Evolutionary conservation across 306 rosid species (phyloP), one percentile per base, ranked within the genome.

Genomic region (Castanopsis chinensis): DNA sequence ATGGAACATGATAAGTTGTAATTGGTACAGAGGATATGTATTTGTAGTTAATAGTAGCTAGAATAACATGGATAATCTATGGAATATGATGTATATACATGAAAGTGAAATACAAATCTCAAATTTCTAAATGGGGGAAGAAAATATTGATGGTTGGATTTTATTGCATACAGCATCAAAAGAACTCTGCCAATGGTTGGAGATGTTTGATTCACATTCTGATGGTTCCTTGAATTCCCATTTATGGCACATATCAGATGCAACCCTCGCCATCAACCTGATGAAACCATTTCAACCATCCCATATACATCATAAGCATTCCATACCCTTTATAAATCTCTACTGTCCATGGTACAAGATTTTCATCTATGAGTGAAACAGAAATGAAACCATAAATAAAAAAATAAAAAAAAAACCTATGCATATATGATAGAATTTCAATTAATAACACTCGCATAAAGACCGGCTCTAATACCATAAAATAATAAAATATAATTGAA

Each of bases 241-340:
- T 86, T 96, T 96, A 86, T 96, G 99, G 77, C 99, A 96, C 92
- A 93, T 93, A 93, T 96, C 99, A 80, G 99, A 96, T 76, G 99
- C 99, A 84, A 96, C 99, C 83, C 93, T 96, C 71, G 98, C 99
- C 99, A 96, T 96, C 86, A 96, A 87, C 96, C 99, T 93, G 88
- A 73, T 71, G 63, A 59, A 75, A 71, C 45, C 45, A 76, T 33
- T 18, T 23, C 78, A 79, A 30, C 87, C 79, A 86, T 88, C 75
- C 74, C 74, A 57, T 17, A 19, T 13, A 52, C 32, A 15, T 51
- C 4, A 43, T 4, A 13, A 45, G 3, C 49, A 35, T 19, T 64
- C 6, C 43, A 15, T 25, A 25, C 23, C 13, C 17, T 28, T 49
- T 45, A n/a, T 13, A 60, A 1, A 35, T 63, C n/a, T 13, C 74